A percentile compares a stretch with the other conserved stretches of the same genome.
phyloP scores from a whole-genome alignment of 345 rosid genomes.

The Citrus cavaleriei region DNA sequence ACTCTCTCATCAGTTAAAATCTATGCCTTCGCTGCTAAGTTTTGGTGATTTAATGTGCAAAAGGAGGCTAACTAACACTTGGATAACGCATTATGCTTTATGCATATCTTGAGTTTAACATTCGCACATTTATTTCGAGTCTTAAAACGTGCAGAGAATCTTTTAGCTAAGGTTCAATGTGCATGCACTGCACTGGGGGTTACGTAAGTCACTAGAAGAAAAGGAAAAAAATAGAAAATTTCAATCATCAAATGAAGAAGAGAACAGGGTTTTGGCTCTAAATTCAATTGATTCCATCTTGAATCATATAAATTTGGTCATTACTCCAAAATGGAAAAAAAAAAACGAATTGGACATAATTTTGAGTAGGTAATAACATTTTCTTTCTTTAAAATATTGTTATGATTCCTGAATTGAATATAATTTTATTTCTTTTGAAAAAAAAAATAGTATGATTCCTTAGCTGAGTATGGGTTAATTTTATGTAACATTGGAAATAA shows the following conservation, averaged over 20 bases:
- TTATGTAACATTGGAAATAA: no score
- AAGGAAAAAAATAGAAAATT: not conserved
- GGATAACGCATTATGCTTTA: no score
- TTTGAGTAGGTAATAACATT: no score
- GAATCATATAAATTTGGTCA: not conserved
- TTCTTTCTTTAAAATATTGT: no score
- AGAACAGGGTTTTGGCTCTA: not conserved
- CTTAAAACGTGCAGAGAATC: no score
- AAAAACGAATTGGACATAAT: not conserved
- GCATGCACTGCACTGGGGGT: no score
- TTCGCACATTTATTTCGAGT: no score
- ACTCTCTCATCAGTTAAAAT: not conserved
- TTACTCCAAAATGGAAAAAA: not conserved
- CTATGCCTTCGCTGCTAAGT: not conserved
- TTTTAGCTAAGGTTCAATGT: no score
- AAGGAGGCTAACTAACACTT: no score
- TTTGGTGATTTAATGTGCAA: not conserved
- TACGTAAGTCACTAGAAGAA: no score
- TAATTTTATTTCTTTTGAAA: no score
- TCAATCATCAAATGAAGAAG: not conserved
- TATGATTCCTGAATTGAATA: not conserved
- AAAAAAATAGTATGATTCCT: not conserved
- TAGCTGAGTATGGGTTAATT: not conserved
- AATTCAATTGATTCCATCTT: not conserved
- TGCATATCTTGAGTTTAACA: no score